These are phyloP conservation scores for Myriosclerotinia duriaeana DNA, from an alignment of 2,329 filamentous ascomycete genomes.

Conservation along the genomic window DNA sequence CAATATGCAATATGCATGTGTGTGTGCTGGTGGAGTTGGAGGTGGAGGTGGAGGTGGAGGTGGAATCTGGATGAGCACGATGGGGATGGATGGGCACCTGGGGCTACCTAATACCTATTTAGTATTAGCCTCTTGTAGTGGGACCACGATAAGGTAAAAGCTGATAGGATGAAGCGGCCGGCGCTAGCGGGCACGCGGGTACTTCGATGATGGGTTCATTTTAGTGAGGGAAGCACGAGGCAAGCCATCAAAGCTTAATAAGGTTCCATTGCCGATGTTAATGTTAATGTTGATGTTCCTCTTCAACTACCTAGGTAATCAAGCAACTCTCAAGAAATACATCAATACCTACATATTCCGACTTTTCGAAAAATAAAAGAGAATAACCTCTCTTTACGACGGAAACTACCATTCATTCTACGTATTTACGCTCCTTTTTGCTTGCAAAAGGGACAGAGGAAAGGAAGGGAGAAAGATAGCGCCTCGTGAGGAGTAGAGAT, in stretches of 20 bases:
- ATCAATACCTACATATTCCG: slow-evolving; percentile 2
- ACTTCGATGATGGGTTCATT: slow-evolving; percentile 1
- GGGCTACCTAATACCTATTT: no score
- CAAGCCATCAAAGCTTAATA: slow-evolving; percentile 22
- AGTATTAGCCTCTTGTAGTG: not conserved
- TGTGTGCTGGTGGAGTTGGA: not conserved
- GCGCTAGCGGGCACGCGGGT: slow-evolving; percentile 21
- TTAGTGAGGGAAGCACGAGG: slow-evolving; percentile 13
- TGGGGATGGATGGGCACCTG: no score
- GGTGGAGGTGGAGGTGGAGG: no score
- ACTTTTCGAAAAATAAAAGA: no score
- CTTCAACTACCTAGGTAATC: slow-evolving; percentile 4
- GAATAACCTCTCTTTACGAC: not conserved
- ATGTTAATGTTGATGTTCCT: slow-evolving; percentile 22
- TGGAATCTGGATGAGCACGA: no score
- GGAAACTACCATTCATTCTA: not conserved
- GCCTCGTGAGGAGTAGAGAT: slow-evolving; percentile 16
- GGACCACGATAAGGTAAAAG: slow-evolving; percentile 19
- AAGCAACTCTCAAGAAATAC: slow-evolving; percentile 13
- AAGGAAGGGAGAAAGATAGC: slow-evolving; percentile 16
- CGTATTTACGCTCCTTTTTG: not conserved
- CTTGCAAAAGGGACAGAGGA: not conserved
- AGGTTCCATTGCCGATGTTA: slow-evolving; percentile 20
- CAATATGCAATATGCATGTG: not conserved
- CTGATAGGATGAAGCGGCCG: slow-evolving; percentile 29